Evolutionary conservation across 1,284 basidiomycete species (phyloP), one percentile per base, ranked within the genome.

Genomic region (Apiotrichum akiyoshidainum): DNA sequence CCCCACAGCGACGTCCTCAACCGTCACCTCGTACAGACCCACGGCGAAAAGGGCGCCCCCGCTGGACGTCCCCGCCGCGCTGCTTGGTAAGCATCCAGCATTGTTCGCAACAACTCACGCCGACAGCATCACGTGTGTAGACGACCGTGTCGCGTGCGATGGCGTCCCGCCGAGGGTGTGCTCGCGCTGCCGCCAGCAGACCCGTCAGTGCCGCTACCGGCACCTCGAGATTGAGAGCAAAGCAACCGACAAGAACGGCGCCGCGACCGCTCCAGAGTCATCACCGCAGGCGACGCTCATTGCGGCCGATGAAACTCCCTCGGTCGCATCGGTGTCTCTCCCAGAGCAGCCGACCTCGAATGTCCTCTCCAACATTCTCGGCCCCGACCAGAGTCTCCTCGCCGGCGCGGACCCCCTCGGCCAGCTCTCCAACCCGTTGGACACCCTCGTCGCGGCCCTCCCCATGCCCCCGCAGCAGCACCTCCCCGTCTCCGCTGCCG

Each of bases 21-120:
- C n/a, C 52, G 65, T 2, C 65, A 67, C 41, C 21, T 67, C 34
- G 59, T 61, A 6, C 53, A 53, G 45, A 63, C 55, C 10, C 65
- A 67, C 45, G 61, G 61, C 17, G 53, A 56, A 40, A 47, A 53
- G 42, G 42, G 61, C 3, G 51, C 64, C 14, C 51, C 49, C 9
- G 47, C 60, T 2, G 65, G 65, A 2, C 55, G 65, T 9, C 65
- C 65, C 10, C 59, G 61, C 16, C 58, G 59, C 10, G 55, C 60
- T 9, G 61, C 64, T 16, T 65, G 65, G 64, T 65, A 47, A 41
- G 59, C 37, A 21, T 12, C 0, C 46, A 33, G 35, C 2, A 21
- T 5, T 2, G 9, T 3, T 19, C 37, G 33, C 5, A 10, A 3
- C 35, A 35, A 2, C 35, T 19, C 17, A n/a, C 19, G 19, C 46